phyloP scores from a whole-genome alignment of 2,329 filamentous ascomycete species.

The Pezicula neosporulosa region DNA sequence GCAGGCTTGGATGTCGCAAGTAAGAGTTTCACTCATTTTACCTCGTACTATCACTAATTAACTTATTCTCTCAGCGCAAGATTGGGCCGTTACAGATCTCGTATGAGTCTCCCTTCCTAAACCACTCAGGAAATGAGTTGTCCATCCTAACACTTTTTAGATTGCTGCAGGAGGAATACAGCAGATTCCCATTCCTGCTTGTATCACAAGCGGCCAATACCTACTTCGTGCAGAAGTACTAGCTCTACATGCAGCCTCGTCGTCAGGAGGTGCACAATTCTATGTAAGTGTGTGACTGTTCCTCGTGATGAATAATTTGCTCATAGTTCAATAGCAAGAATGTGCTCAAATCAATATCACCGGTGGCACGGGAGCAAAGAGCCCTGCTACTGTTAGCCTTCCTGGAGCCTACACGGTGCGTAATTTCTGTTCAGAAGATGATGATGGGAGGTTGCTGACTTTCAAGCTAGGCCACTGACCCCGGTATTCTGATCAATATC shows the following conservation, averaged over 20 bases:
- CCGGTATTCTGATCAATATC: constrained; percentile 44
- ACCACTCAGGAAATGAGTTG: no score
- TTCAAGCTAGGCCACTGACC: constrained; percentile 32
- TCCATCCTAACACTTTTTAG: constrained; percentile 1
- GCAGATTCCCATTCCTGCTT: constrained; percentile 46
- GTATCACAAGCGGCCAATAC: constrained; percentile 52
- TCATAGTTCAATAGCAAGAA: constrained; percentile 32
- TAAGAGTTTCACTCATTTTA: constrained; percentile 35
- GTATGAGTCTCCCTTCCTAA: neutral
- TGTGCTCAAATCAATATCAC: constrained; percentile 43
- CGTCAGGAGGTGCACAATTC: constrained; percentile 39
- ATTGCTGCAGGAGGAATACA: constrained; percentile 44
- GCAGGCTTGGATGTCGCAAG: constrained; percentile 40
- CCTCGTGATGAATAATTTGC: no score
- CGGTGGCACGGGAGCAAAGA: constrained; percentile 28
- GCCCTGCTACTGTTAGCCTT: constrained; percentile 15
- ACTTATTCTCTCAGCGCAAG: constrained; percentile 1
- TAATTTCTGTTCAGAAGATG: constrained; percentile 28
- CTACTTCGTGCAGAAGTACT: constrained; percentile 57
- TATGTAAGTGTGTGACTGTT: constrained; percentile 27
- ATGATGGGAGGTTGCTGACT: neutral
- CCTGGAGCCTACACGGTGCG: constrained; percentile 18
- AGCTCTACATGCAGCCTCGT: constrained; percentile 50
- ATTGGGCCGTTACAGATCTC: constrained; percentile 12
- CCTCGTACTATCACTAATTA: constrained; percentile 15